phyloP scores from a whole-genome alignment of 306 rosid species.

The Myrica gale region DNA sequence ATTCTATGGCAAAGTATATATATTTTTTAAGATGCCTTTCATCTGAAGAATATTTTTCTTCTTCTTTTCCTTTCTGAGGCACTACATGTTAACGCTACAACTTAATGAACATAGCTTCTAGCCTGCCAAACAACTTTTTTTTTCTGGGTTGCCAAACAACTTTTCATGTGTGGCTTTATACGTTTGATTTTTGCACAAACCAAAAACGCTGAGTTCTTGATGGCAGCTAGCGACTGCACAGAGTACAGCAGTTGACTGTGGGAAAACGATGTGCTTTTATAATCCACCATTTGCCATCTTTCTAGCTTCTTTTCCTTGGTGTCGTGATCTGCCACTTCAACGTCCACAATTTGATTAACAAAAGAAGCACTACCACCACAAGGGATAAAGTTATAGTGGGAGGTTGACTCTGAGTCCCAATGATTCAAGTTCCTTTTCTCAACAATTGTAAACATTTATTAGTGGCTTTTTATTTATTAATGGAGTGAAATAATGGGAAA shows the following conservation, averaged over 20 bases:
- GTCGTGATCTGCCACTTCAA: conserved; percentile 16
- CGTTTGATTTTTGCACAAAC: no score
- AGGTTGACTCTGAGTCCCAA: conserved; percentile 39
- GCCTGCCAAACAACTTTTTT: no score
- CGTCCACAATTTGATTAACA: conserved; percentile 3
- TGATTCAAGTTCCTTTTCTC: conserved; percentile 22
- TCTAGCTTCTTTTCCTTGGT: background rate
- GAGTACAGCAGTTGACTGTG: background rate
- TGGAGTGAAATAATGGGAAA: conserved; percentile 17
- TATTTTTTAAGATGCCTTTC: conserved; percentile 24
- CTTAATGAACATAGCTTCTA: no score
- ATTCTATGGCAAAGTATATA: conserved; percentile 10
- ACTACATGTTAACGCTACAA: conserved; percentile 1
- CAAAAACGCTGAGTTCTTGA: background rate
- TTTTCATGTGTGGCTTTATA: no score
- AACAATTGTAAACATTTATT: conserved; percentile 32
- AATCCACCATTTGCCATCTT: background rate
- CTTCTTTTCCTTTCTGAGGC: background rate
- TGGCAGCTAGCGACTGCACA: background rate
- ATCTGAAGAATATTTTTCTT: background rate
- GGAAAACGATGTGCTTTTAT: background rate
- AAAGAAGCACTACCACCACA: conserved; percentile 13
- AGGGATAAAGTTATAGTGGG: conserved; percentile 40
- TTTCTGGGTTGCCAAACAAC: no score
- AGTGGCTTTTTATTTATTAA: conserved; percentile 24